These are phyloP conservation scores for Salix udensis DNA, from an alignment of 345 rosid genomes.

Conservation along the genomic window DNA sequence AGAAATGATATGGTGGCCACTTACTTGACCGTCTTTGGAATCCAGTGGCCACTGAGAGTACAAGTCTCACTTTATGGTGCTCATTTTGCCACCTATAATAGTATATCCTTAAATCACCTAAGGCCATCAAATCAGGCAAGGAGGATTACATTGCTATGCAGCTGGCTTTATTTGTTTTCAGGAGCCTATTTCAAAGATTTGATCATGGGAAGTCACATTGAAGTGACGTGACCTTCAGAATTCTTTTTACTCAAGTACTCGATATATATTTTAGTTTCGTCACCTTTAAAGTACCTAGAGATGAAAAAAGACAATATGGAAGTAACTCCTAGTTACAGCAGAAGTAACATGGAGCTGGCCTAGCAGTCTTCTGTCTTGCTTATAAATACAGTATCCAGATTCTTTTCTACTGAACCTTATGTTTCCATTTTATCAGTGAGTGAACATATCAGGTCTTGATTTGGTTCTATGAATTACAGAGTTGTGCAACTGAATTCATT, in stretches of 20 bases:
- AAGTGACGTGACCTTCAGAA: background rate
- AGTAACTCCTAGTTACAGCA: background rate
- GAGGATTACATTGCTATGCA: background rate
- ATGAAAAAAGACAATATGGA: background rate
- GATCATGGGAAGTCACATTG: background rate
- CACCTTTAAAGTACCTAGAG: background rate
- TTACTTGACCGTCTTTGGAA: background rate
- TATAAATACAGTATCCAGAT: background rate
- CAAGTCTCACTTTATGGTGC: background rate
- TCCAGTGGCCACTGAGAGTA: background rate
- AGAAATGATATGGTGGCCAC: background rate
- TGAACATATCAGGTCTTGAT: too few relatives aligned
- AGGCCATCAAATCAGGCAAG: background rate
- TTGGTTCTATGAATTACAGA: too few relatives aligned
- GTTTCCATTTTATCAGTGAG: background rate
- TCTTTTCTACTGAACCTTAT: background rate
- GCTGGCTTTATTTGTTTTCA: background rate
- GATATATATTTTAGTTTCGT: background rate
- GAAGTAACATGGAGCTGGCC: background rate
- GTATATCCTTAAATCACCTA: background rate
- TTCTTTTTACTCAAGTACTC: background rate
- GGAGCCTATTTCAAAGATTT: background rate
- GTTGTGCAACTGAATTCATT: too few relatives aligned
- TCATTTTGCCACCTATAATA: background rate
- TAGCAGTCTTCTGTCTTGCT: background rate